Evolutionary conservation across 305 asterid species (phyloP), one percentile per base, ranked within the genome.

Genomic region (Fraxinus sp.): DNA sequence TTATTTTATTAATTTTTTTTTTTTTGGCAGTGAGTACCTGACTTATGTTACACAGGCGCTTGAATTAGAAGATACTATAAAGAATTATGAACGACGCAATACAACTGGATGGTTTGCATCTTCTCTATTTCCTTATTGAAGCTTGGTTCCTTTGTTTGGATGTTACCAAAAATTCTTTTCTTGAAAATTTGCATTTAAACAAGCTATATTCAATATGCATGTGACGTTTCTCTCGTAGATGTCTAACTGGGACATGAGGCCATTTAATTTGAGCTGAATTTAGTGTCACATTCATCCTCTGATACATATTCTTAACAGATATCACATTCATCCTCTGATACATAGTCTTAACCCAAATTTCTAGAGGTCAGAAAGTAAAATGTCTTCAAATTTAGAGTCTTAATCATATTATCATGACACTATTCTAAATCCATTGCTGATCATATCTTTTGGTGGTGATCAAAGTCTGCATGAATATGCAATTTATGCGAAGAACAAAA

Each of bases 11-110:
- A 30, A 2, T 82, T 87, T 77, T 93, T 39, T 37, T 7, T 41
- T 41, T 41, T 41, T 41, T 41, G 4, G 91, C 93, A 95, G 99
- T 55, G 98, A 97, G 88, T 95, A 97, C 89, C 84, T 92, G 93
- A 92, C 89, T 10, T 97, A 87, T 87, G 98, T 95, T 82, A 89
- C 89, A 24, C 98, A 97, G 93, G 98, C 98, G 84, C 97, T 97
- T 87, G 97, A 95, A 84, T 87, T 97, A 88, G 98, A 97, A 87
- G 99, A 97, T 85, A 92, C 98, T 57, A 87, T 95, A 80, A 95
- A 90, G 93, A 97, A 95, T 86, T 94, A 92, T 81, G 99, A 95
- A 85, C 92, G 98, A 52, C 96, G 98, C 75, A 77, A 79, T 84
- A 84, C 91, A 72, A 95, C 96, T 87, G 98, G 98, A 92, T 97